Percentiles rank a stretch among this genome's conserved stretches.
phyloP scores from a whole-genome alignment of 345 rosid genomes.

The Boechera stricta region DNA sequence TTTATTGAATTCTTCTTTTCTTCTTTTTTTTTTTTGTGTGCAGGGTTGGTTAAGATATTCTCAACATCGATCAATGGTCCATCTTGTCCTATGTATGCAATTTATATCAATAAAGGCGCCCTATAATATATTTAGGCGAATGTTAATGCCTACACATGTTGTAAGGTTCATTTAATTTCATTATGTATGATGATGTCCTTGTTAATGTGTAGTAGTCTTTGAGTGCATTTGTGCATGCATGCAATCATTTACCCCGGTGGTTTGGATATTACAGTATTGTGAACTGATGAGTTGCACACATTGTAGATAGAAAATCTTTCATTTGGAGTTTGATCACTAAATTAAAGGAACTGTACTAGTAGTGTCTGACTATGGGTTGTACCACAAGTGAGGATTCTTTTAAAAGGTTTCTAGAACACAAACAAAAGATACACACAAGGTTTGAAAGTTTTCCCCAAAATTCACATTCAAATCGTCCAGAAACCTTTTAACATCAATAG shows the following conservation, averaged over 20 bases:
- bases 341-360: no score
- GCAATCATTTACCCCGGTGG: neutral
- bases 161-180: slow-evolving; percentile 15
- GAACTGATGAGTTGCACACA: neutral
- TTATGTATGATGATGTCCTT: neutral
- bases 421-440: no score
- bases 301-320: no score
- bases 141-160: slow-evolving; percentile 1
- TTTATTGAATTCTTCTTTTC: neutral
- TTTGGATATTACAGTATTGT: slow-evolving; percentile 9
- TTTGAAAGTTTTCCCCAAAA: no score
- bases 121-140: slow-evolving; percentile 2
- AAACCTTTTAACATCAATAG: no score
- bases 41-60: slow-evolving; percentile 39
- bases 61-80: neutral
- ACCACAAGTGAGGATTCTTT: no score
- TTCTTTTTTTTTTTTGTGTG: neutral
- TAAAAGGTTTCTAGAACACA: no score
- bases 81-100: neutral
- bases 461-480: no score
- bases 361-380: no score
- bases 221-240: neutral
- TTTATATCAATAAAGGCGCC: slow-evolving; percentile 31
- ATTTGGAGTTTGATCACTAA: no score
- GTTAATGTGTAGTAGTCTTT: neutral